phyloP scores from a whole-genome alignment of 768 basidiomycete genomes.

The Tylopilus felleus region DNA sequence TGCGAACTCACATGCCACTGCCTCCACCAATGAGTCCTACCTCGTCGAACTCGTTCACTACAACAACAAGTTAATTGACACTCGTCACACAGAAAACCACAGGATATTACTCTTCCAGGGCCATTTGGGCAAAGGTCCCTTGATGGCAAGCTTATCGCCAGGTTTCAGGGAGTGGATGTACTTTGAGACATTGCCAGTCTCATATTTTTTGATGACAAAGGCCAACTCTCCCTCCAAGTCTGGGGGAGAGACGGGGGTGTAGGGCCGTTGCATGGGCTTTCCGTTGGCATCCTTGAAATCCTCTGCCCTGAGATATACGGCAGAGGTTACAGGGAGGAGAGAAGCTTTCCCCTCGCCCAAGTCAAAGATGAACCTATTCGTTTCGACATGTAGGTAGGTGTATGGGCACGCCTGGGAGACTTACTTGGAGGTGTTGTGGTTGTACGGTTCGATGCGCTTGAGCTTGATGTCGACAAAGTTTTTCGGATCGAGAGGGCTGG shows the following conservation, averaged over 20 bases:
- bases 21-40: constrained; percentile 92
- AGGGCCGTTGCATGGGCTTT: constrained; percentile 85
- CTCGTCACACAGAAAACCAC: background rate
- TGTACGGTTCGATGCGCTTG: constrained; percentile 79
- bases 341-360: constrained; percentile 77
- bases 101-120: constrained; percentile 63
- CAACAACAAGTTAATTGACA: constrained; percentile 1
- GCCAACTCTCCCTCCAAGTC: constrained; percentile 71
- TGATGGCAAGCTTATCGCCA: constrained; percentile 81
- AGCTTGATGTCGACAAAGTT: constrained; percentile 80
- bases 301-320: constrained; percentile 73
- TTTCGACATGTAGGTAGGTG: background rate
- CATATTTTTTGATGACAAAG: constrained; percentile 83
- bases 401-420: constrained; percentile 17
- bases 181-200: constrained; percentile 79
- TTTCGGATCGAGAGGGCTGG: constrained; percentile 71
- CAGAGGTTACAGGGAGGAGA: constrained; percentile 75
- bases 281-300: constrained; percentile 74
- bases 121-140: constrained; percentile 90
- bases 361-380: constrained; percentile 68
- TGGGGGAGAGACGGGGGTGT: constrained; percentile 86
- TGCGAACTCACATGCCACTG: constrained; percentile 71
- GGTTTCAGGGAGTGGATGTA: constrained; percentile 77
- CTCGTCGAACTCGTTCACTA: constrained; percentile 80
- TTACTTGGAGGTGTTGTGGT: constrained; percentile 88